These are phyloP conservation scores for Uronychia binucleata DNA, from an alignment of 73 alveolate species.

Conservation along the genomic window DNA sequence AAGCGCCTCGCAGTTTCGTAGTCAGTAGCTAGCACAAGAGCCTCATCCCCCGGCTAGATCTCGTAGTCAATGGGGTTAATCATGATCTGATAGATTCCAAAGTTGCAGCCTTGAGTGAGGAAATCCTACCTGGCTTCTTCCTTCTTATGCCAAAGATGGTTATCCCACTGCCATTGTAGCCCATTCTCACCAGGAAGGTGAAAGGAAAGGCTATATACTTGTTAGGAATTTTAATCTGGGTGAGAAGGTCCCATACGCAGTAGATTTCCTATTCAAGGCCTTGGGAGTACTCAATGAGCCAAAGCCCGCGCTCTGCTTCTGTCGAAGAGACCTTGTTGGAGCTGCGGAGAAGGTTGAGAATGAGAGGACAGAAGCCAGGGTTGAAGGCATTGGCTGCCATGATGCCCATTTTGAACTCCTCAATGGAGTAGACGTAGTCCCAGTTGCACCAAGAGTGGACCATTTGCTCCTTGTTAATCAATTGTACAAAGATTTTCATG, in stretches of 20 bases:
- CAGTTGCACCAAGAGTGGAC: slow-evolving; percentile 72
- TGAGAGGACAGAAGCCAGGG: slow-evolving; percentile 70
- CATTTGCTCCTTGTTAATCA: slow-evolving; percentile 55
- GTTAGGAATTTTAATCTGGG: slow-evolving; percentile 36
- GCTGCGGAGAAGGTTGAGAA: slow-evolving; percentile 46
- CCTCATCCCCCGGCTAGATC: slow-evolving; percentile 62
- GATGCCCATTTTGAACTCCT: slow-evolving; percentile 62
- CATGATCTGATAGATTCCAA: slow-evolving; percentile 43
- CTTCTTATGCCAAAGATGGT: slow-evolving; percentile 55
- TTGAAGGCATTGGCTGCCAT: slow-evolving; percentile 70
- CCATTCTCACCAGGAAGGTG: slow-evolving; percentile 51
- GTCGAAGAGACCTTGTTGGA: slow-evolving; percentile 47
- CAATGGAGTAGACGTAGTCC: slow-evolving; percentile 67
- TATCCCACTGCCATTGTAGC: slow-evolving; percentile 50
- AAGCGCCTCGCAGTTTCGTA: slow-evolving; percentile 49
- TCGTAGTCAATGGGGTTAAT: slow-evolving; percentile 56
- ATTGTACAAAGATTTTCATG: slow-evolving; percentile 56
- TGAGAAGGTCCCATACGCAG: slow-evolving; percentile 14
- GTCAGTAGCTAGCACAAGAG: slow-evolving; percentile 66
- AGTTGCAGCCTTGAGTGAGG: too few species aligned
- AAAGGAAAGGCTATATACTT: slow-evolving; percentile 35
- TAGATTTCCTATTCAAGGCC: slow-evolving; percentile 68
- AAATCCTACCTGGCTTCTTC: slow-evolving; percentile 55
- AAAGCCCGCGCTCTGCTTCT: slow-evolving; percentile 31
- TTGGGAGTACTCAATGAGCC: slow-evolving; percentile 64